Conservation (phyloP, 108 stramenopile genomes). For the Discostella pseudostelligera region DNA sequence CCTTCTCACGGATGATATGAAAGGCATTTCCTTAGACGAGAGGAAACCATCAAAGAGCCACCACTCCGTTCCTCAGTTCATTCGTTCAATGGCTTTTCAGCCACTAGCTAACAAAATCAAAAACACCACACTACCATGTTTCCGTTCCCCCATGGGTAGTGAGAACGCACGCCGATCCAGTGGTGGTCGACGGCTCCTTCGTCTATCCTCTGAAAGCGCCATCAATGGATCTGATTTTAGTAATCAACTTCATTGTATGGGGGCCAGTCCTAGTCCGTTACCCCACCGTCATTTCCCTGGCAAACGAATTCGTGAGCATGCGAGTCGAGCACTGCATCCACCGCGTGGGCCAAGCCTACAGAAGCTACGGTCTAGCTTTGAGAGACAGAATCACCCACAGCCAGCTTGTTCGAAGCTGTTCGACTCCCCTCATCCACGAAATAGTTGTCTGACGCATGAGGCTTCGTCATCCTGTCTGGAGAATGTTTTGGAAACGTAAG, state of each 20-base stretch:
- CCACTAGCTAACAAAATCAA: slow-evolving; percentile 27
- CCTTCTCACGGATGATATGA: slow-evolving; percentile 29
- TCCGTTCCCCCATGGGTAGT: slow-evolving; percentile 11
- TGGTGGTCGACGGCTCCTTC: slow-evolving; percentile 7
- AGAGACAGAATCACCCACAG: slow-evolving; percentile 7
- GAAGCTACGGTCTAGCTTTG: slow-evolving; percentile 22
- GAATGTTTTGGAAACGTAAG: slow-evolving; percentile 23
- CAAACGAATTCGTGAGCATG: slow-evolving; percentile 15
- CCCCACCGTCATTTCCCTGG: slow-evolving; percentile 5
- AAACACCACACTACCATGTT: slow-evolving; percentile 17
- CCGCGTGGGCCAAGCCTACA: slow-evolving; percentile 17
- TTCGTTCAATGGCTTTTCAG: slow-evolving; percentile 34
- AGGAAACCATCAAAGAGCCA: slow-evolving; percentile 12
- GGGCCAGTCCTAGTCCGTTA: slow-evolving; percentile 27
- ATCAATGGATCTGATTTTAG: slow-evolving; percentile 34
- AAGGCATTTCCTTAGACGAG: slow-evolving; percentile 19
- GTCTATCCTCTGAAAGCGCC: slow-evolving; percentile 39
- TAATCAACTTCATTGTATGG: slow-evolving; percentile 30
- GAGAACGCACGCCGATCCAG: background rate
- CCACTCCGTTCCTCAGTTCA: slow-evolving; percentile 24
- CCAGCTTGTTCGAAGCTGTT: slow-evolving; percentile 16
- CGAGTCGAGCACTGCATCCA: slow-evolving; percentile 25
- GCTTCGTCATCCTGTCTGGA: slow-evolving; percentile 20
- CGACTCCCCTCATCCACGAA: slow-evolving; percentile 43
- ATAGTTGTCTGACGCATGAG: slow-evolving; percentile 18